A percentile compares a stretch with the other conserved stretches of the same genome.
These are phyloP conservation scores for Ilyonectria robusta DNA, from an alignment of 2,329 filamentous ascomycete genomes.

Conservation along the genomic window DNA sequence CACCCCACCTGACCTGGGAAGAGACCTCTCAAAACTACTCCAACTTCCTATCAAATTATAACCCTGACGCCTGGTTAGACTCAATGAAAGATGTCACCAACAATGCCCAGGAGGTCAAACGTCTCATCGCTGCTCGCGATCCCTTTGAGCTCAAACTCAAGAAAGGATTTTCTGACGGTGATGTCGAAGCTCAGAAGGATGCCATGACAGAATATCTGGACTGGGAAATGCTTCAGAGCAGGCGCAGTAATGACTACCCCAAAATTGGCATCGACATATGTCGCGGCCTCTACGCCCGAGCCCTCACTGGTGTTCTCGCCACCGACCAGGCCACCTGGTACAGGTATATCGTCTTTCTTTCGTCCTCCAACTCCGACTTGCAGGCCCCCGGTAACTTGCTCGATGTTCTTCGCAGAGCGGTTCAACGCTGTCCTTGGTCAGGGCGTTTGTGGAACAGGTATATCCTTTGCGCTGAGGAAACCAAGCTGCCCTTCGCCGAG, in stretches of 20 bases:
- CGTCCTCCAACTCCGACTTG: slow-evolving; percentile 58
- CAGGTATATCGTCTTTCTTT: slow-evolving; percentile 84
- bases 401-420: slow-evolving; percentile 83
- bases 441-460: slow-evolving; percentile 92
- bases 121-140: slow-evolving; percentile 74
- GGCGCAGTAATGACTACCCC: slow-evolving; percentile 62
- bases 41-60: slow-evolving; percentile 80
- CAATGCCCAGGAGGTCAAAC: slow-evolving; percentile 74
- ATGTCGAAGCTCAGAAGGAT: slow-evolving; percentile 67
- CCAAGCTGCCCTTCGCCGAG: slow-evolving; percentile 80
- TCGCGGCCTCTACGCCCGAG: slow-evolving; percentile 82
- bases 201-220: slow-evolving; percentile 80
- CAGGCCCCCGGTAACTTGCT: slow-evolving; percentile 66
- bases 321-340: slow-evolving; percentile 85
- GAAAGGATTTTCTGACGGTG: slow-evolving; percentile 68
- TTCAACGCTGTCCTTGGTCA: slow-evolving; percentile 93
- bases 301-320: slow-evolving; percentile 78
- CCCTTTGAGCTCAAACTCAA: slow-evolving; percentile 77
- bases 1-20: slow-evolving; percentile 83
- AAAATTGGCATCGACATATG: slow-evolving; percentile 66
- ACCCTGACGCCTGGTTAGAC: slow-evolving; percentile 78
- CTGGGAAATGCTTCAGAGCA: slow-evolving; percentile 81
- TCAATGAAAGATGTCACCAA: slow-evolving; percentile 79
- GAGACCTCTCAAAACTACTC: slow-evolving; percentile 83
- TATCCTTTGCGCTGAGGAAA: slow-evolving; percentile 86